Conservation (phyloP, 495 filamentous ascomycete species). For the Clohesyomyces aquaticus region DNA sequence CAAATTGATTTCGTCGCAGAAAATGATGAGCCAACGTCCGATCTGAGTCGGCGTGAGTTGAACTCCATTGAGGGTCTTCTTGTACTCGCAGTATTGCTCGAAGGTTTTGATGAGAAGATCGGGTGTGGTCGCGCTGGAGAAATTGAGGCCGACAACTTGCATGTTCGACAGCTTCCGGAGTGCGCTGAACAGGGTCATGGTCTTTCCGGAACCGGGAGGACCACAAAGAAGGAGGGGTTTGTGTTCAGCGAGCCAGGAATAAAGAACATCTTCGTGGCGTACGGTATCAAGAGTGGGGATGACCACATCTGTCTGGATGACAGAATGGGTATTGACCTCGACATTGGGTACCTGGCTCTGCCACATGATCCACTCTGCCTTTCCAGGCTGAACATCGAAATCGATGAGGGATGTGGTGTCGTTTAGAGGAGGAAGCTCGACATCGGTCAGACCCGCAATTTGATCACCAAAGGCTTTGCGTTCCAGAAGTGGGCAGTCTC, state of each 20-base stretch:
- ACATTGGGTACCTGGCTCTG: conserved; percentile 90
- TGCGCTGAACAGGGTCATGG: conserved; percentile 98
- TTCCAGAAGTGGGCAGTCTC: conserved; percentile 88
- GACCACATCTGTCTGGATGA: conserved; percentile 95
- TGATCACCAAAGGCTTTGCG: conserved; percentile 87
- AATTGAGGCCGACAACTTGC: conserved; percentile 98
- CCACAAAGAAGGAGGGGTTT: conserved; percentile 96
- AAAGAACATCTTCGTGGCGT: conserved; percentile 94
- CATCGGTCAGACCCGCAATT: conserved; percentile 75
- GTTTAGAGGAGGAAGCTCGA: conserved; percentile 75
- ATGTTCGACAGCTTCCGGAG: conserved; percentile 95
- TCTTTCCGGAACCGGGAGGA: conserved; percentile 97
- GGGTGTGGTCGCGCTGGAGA: conserved; percentile 96
- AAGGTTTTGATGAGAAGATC: conserved; percentile 98
- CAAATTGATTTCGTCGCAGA: conserved; percentile 99
- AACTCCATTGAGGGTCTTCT: conserved; percentile 94
- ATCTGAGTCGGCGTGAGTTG: conserved; percentile 95
- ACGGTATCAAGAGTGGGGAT: conserved; percentile 97
- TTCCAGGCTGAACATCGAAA: conserved; percentile 85
- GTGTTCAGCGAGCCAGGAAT: conserved; percentile 98
- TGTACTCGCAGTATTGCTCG: conserved; percentile 99
- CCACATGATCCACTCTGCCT: conserved; percentile 88
- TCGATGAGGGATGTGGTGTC: conserved; percentile 87
- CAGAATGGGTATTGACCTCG: conserved; percentile 96
- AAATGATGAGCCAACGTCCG: conserved; percentile 95